phyloP scores from a whole-genome alignment of 495 filamentous ascomycete genomes.

The Xylaria telfairii region DNA sequence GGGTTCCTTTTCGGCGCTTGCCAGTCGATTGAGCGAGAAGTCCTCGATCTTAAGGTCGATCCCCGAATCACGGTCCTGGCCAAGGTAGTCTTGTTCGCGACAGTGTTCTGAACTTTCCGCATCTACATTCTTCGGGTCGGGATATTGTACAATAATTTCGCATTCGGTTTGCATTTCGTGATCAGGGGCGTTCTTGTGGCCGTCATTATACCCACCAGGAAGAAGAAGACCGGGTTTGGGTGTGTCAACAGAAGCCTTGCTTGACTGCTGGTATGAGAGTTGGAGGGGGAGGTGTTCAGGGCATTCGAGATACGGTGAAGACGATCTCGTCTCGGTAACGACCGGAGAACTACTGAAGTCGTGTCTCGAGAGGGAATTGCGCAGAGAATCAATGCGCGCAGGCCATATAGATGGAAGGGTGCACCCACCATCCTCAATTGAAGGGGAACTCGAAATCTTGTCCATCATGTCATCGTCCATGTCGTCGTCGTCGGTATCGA shows the following conservation, averaged over 20 bases:
- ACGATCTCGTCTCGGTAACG: conserved; percentile 50
- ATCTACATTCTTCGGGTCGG: conserved; percentile 15
- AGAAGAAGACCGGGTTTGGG: conserved; percentile 63
- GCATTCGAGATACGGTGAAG: conserved; percentile 60
- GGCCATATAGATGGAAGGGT: conserved; percentile 45
- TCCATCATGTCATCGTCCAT: conserved; percentile 94
- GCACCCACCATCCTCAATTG: conserved; percentile 96
- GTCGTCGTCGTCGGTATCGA: conserved; percentile 65
- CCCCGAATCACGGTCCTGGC: conserved; percentile 21
- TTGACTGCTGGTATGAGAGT: conserved; percentile 40
- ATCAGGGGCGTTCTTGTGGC: conserved; percentile 34
- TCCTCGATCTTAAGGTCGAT: conserved; percentile 24
- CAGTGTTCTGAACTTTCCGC: conserved; percentile 24
- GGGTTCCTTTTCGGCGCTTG: conserved; percentile 1
- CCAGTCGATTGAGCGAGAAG: conserved; percentile 17
- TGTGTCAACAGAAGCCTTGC: conserved; percentile 43
- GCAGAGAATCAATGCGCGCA: conserved; percentile 47
- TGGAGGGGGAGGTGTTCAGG: conserved; percentile 54
- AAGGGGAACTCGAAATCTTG: conserved; percentile 96
- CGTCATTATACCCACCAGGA: conserved; percentile 62
- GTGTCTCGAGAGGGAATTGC: conserved; percentile 37
- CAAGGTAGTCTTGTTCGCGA: conserved; percentile 7
- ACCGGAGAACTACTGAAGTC: conserved; percentile 34
- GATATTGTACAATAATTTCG: conserved; percentile 28
- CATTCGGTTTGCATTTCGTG: conserved; percentile 28